phyloP scores from a whole-genome alignment of 345 rosid species.

The Salix exigua region DNA sequence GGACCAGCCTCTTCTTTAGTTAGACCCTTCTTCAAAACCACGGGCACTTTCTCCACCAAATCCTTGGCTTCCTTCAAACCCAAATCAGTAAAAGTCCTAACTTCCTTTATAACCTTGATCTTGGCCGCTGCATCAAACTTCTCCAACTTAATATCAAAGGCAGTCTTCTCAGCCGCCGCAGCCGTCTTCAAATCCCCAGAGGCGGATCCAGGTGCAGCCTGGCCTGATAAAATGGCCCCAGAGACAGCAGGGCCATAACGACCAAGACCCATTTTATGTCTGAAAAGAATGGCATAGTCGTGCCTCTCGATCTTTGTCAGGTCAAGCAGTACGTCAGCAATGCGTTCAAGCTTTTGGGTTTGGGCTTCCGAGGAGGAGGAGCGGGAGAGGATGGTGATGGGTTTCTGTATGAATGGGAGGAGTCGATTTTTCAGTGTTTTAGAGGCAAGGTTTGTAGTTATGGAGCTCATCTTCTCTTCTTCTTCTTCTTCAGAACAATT shows the following conservation, averaged over 20 bases:
- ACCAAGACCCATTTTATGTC: constrained; percentile 64
- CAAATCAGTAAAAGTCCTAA: constrained; percentile 68
- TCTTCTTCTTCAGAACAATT: not conserved
- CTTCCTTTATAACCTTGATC: constrained; percentile 80
- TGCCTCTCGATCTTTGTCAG: constrained; percentile 67
- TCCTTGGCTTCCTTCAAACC: constrained; percentile 86
- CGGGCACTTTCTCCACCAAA: constrained; percentile 80
- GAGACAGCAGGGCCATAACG: constrained; percentile 57
- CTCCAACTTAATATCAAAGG: constrained; percentile 80
- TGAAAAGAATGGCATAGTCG: constrained; percentile 74
- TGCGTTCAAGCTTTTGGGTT: constrained; percentile 77
- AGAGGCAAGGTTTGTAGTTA: not conserved
- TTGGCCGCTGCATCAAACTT: constrained; percentile 65
- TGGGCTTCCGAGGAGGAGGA: constrained; percentile 31
- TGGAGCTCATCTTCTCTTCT: not conserved
- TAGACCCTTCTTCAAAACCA: constrained; percentile 62
- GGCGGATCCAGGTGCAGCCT: constrained; percentile 26
- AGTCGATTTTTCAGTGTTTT: constrained; percentile 7
- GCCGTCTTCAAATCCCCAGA: constrained; percentile 33
- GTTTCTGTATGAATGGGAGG: constrained; percentile 1
- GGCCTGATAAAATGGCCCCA: constrained; percentile 22
- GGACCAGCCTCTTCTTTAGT: constrained; percentile 62
- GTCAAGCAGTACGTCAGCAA: constrained; percentile 66
- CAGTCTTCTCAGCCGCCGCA: constrained; percentile 55
- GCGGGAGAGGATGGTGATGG: constrained; percentile 26